Conservation (phyloP, 306 rosid species). For the Acacia confusa region DNA sequence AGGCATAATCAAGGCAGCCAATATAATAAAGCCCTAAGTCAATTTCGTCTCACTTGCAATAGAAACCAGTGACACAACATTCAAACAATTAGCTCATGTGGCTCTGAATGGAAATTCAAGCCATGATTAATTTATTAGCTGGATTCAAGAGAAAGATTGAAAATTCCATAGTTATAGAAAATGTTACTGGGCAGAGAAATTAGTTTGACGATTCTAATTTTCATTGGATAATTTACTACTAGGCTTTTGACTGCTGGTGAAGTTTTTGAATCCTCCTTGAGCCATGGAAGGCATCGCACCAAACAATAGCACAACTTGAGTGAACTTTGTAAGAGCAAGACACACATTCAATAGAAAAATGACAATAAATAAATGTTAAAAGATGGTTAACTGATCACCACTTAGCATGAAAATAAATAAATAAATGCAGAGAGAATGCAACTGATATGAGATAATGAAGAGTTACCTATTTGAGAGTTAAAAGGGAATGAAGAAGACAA, state of each 20-base stretch:
- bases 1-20: slow-evolving; percentile 36
- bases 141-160: slow-evolving; percentile 21
- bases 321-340: not conserved
- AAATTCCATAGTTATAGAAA: not conserved
- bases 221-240: slow-evolving; percentile 33
- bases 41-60: not conserved
- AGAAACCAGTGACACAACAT: not conserved
- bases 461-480: not conserved
- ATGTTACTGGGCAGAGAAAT: slow-evolving; percentile 41
- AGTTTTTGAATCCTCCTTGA: slow-evolving; percentile 36
- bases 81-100: not conserved
- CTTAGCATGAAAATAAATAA: not conserved
- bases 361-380: not conserved
- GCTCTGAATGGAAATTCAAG: not conserved
- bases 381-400: not conserved
- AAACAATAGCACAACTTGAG: not conserved
- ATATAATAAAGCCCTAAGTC: not conserved
- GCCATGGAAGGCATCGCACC: slow-evolving; percentile 49
- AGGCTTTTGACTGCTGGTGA: slow-evolving; percentile 6
- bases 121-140: not conserved
- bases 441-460: not conserved
- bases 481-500: not conserved
- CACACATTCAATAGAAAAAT: not conserved
- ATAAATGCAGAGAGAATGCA: not conserved
- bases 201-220: slow-evolving; percentile 35